Percentiles rank a stretch among this genome's conserved stretches.
These are phyloP conservation scores for Apiospora koreana DNA, from an alignment of 2,329 filamentous ascomycete genomes.

Conservation along the genomic window DNA sequence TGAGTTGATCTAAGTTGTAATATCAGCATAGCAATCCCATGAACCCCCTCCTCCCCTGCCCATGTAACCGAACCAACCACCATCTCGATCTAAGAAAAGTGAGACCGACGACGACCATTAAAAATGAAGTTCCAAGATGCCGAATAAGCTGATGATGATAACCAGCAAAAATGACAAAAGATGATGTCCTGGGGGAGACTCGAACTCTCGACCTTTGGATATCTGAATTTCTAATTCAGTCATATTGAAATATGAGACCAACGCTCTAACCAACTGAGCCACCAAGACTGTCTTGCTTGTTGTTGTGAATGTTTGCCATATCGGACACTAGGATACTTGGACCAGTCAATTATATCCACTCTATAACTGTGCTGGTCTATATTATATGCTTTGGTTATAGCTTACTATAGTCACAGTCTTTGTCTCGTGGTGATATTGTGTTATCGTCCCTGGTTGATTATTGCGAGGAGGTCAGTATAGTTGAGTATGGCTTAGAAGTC, in stretches of 20 bases:
- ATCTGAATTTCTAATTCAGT: constrained; percentile 5
- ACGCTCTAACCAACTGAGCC: constrained; percentile 12
- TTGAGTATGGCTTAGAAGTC: too few relatives aligned
- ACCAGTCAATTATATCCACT: too few relatives aligned
- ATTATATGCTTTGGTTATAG: too few relatives aligned
- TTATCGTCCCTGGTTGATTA: too few relatives aligned
- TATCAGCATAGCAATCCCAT: too few relatives aligned
- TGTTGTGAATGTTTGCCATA: background rate
- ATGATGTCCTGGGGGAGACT: background rate
- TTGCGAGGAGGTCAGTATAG: too few relatives aligned
- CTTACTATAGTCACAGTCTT: too few relatives aligned
- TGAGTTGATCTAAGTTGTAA: too few relatives aligned
- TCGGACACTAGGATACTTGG: background rate
- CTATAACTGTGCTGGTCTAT: too few relatives aligned
- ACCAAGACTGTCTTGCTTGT: background rate
- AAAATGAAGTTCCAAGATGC: background rate
- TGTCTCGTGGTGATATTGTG: too few relatives aligned
- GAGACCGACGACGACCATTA: background rate
- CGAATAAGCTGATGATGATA: background rate
- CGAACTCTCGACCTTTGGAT: constrained; percentile 11
- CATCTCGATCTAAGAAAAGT: background rate
- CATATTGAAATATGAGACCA: constrained; percentile 11
- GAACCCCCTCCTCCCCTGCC: too few relatives aligned
- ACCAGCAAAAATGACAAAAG: background rate
- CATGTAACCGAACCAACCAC: too few relatives aligned